phyloP scores from a whole-genome alignment of 164 flowering plant genomes.

The Vitis labrusca region DNA sequence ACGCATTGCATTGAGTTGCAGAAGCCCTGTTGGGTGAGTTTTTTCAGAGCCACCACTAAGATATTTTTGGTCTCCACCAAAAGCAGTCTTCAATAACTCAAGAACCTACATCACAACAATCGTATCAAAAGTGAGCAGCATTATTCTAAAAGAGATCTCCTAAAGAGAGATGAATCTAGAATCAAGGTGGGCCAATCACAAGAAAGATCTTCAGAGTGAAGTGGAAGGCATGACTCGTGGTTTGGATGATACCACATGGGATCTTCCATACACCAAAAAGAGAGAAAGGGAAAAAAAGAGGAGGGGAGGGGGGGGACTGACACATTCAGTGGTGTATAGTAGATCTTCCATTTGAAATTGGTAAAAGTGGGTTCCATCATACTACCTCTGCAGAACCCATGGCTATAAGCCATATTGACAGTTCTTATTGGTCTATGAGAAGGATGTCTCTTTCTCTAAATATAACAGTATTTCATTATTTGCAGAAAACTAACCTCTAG shows the following conservation, averaged over 20 bases:
- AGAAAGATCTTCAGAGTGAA: not conserved
- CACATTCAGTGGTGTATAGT: not conserved
- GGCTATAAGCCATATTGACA: not conserved
- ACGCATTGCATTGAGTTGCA: conserved; percentile 92
- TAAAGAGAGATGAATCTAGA: not conserved
- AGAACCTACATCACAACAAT: conserved; percentile 56
- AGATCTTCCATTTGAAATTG: not conserved
- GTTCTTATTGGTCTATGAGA: not conserved
- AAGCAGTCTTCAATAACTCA: conserved; percentile 63
- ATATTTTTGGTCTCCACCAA: conserved; percentile 38
- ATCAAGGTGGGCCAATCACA: not conserved
- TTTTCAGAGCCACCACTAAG: conserved; percentile 24
- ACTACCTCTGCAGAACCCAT: not conserved
- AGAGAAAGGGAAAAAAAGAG: not conserved
- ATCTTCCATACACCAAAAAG: not conserved
- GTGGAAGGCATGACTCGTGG: not conserved
- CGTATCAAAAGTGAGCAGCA: conserved; percentile 9
- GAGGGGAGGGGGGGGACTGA: not conserved
- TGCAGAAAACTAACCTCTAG: conserved; percentile 61
- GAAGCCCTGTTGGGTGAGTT: conserved; percentile 63
- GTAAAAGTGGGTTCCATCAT: not conserved
- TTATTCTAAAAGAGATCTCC: conserved; percentile 3
- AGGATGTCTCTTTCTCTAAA: not conserved
- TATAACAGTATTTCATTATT: not conserved
- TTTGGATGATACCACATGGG: no score